phyloP scores from a whole-genome alignment of 345 rosid species.

The Eucalyptus fibrosa region DNA sequence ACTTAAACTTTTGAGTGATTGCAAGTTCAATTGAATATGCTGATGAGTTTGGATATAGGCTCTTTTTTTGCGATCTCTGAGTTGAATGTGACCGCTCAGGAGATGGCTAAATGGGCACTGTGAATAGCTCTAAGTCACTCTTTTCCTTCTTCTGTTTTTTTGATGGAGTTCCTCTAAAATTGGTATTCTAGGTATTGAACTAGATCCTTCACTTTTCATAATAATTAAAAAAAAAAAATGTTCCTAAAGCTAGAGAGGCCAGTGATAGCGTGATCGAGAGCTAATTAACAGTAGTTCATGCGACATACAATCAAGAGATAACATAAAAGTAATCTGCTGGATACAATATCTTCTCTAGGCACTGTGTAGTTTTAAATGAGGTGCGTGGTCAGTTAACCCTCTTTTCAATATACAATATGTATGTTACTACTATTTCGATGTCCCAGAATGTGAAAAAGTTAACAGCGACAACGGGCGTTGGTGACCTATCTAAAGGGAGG shows the following conservation, averaged over 20 bases:
- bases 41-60: not conserved
- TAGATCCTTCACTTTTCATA: not conserved
- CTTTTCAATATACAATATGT: not conserved
- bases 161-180: not conserved
- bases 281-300: not conserved
- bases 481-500: constrained; percentile 7
- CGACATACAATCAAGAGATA: not conserved
- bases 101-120: not conserved
- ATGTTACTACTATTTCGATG: not conserved
- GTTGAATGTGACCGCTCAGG: not conserved
- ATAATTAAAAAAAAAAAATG: not conserved
- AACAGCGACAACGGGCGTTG: not conserved
- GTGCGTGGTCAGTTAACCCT: not conserved
- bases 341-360: not conserved
- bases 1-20: not conserved
- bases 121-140: not conserved
- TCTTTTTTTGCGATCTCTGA: not conserved
- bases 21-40: not conserved
- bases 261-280: not conserved
- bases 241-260: not conserved
- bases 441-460: not conserved
- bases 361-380: not conserved
- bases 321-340: not conserved
- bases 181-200: not conserved
- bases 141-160: not conserved